Evolutionary conservation across 2,329 filamentous ascomycete genomes (phyloP), one percentile per base, ranked within the genome.

Genomic region (Epicoccum nigrum): DNA sequence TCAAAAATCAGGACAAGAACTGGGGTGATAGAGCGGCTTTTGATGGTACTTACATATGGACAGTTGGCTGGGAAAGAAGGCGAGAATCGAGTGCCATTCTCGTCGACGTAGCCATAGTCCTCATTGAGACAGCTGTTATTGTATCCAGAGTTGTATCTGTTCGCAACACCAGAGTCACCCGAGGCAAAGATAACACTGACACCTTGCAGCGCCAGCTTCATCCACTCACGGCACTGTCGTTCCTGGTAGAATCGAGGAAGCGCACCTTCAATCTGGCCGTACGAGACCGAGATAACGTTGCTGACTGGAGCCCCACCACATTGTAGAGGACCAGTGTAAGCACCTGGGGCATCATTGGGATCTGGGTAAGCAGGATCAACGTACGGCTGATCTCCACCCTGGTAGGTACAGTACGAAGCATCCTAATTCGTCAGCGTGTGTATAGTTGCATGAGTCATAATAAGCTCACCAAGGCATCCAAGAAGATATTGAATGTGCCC

Each of bases 31-130:
- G 15, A 12, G n/a, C 13, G 30, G 4, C 3, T 4, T 8, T n/a
- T n/a, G 7, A 13, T 8, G 4, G 17, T n/a, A 45, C 43, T 40
- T 3, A 88, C 81, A 68, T 82, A 88, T 0, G 85, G 86, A 56
- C 86, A 89, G 1, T 80, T 80, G 0, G 80, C 81, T 0, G 86
- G 86, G 68, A 88, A 89, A 1, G 78, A 80, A 1, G 84, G 79
- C 21, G 84, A 75, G 58, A 86, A 83, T 1, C 40, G 34, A 7
- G 40, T 53, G 6, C 50, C 55, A 1, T 49, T 41, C 9, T 38
- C 49, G 3, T 55, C 51, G 5, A 55, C 49, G 21, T 56, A 55
- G 23, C 54, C 51, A 17, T 43, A 46, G 7, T 58, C 56, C 3
- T 45, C 31, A 19, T 60, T 54, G 13, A 60, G 42, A 31, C 55